phyloP scores from a whole-genome alignment of 148 eudicot species.

The Amaranthus hypochondriacus region DNA sequence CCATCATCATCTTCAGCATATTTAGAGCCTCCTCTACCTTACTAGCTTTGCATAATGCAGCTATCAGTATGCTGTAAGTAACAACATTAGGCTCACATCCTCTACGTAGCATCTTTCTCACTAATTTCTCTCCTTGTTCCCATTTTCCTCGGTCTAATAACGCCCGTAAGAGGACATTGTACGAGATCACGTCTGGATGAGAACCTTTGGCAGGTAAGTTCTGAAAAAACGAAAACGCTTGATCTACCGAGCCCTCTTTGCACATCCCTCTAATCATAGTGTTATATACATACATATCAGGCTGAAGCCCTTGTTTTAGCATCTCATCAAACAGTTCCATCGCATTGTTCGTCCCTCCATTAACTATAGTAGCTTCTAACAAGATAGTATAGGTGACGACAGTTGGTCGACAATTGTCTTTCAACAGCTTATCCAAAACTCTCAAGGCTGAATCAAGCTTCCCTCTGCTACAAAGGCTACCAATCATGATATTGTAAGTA shows the following conservation, averaged over 20 bases:
- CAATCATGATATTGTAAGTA: slow-evolving; percentile 70
- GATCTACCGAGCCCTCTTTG: slow-evolving; percentile 43
- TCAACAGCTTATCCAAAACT: slow-evolving; percentile 47
- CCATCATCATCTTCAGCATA: slow-evolving; percentile 49
- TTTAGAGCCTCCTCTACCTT: slow-evolving; percentile 44
- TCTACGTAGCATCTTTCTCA: slow-evolving; percentile 45
- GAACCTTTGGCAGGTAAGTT: slow-evolving; percentile 42
- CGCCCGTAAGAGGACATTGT: slow-evolving; percentile 49
- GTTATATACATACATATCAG: slow-evolving; percentile 56
- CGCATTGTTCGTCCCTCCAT: slow-evolving; percentile 53
- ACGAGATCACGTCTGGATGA: slow-evolving; percentile 53
- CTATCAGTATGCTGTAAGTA: slow-evolving; percentile 53
- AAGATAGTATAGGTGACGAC: slow-evolving; percentile 60
- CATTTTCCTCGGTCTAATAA: slow-evolving; percentile 52
- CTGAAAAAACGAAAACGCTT: slow-evolving; percentile 42
- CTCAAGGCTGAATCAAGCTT: slow-evolving; percentile 51
- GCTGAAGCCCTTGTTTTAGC: slow-evolving; percentile 52
- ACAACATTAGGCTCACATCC: slow-evolving; percentile 56
- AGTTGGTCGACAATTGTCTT: slow-evolving; percentile 50
- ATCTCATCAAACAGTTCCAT: slow-evolving; percentile 53
- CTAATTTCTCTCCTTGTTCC: slow-evolving; percentile 49
- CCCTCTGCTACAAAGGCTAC: slow-evolving; percentile 65
- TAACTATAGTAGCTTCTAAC: slow-evolving; percentile 52
- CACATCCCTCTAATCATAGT: slow-evolving; percentile 63
- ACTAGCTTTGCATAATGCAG: slow-evolving; percentile 50